Base-by-base conservation (phyloP, 2,329 filamentous ascomycete genomes). In the Nigrospora osmanthi region DNA sequence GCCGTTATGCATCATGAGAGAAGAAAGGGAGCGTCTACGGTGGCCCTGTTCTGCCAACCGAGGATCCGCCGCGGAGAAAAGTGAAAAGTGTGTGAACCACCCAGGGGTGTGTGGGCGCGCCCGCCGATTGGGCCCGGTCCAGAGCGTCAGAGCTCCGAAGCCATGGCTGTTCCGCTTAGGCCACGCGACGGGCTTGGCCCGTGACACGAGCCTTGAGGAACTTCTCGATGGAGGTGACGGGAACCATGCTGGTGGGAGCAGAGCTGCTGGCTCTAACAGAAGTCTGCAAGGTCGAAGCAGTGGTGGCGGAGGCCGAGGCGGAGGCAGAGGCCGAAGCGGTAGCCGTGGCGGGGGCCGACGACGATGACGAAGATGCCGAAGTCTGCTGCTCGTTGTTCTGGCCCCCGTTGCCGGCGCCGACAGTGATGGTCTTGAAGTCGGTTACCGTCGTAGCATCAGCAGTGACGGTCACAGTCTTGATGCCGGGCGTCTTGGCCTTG, bases 401-500 rank as follows among this genome's bases (percentile, higher is more conserved):
- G 32, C 35, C 43, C 23, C 44, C 38, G 38, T 23, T 40, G n/a
- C 44, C 49, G 35, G 44, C 52, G 37, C 53, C 43, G 44, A 58
- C 57, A 10, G 61, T 64, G 13, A 67, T 55, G n/a, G 66, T 71
- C 40, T 56, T 58, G 47, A 64, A 63, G 17, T 65, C 58, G 0
- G 61, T 65, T 10, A 68, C 58, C 2, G 69, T 66, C n/a, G 58
- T 61, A 2, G 67, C 58, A 9, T 59, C 58, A 6, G 55, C 61
- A 1, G 68, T 72, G 35, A 71, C 67, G 2, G 68, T 70, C 32
- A 67, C 59, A 17, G 68, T 72, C 47, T 65, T 57, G 11, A 68
- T 64, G 34, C 64, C 63, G 7, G 35, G 36, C 13, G 51, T 30
- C 54, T 58, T 48, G n/a, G 45, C 38, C 5, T 40, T 40, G 6